Percentiles rank a stretch among this genome's conserved stretches.
Evolutionary conservation across 257 asterid species (phyloP).

Genomic region (Ilex asprella): DNA sequence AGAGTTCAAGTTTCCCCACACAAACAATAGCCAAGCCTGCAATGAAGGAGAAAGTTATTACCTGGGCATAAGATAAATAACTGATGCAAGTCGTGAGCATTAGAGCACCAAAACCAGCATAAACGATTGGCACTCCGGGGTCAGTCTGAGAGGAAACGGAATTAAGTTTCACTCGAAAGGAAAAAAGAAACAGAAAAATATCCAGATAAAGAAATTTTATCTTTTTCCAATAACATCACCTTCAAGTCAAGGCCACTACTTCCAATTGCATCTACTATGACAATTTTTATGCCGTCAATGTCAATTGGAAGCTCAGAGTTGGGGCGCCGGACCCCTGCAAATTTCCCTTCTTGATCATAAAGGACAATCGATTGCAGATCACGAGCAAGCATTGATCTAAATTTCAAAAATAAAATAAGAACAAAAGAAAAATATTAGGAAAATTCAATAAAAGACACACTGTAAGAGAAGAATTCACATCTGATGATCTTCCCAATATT

Average conservation of each 20-base stretch:
- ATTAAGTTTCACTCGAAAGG: constrained; percentile 7
- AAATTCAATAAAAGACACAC: neutral
- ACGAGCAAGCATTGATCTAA: constrained; percentile 92
- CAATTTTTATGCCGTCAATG: constrained; percentile 58
- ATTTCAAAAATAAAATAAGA: neutral
- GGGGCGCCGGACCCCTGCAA: constrained; percentile 73
- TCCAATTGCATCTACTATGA: constrained; percentile 57
- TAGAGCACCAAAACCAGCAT: constrained; percentile 82
- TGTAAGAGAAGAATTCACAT: too few relatives aligned
- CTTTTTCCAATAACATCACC: constrained; percentile 32
- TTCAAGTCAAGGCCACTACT: constrained; percentile 75
- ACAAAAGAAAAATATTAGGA: constrained; percentile 3
- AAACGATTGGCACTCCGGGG: constrained; percentile 79
- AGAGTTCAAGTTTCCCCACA: neutral
- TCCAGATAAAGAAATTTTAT: neutral
- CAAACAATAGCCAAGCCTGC: neutral
- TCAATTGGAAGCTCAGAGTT: constrained; percentile 81
- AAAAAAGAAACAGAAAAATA: neutral
- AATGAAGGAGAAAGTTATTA: constrained; percentile 20
- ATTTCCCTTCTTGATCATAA: constrained; percentile 82
- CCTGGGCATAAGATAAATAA: constrained; percentile 86
- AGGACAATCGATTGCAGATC: constrained; percentile 84
- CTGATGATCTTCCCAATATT: too few relatives aligned
- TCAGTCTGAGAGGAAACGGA: constrained; percentile 48
- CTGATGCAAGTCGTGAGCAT: constrained; percentile 95